Evolutionary conservation across 164 flowering plant genomes (phyloP).

Genomic region (Liriodendron chinense): DNA sequence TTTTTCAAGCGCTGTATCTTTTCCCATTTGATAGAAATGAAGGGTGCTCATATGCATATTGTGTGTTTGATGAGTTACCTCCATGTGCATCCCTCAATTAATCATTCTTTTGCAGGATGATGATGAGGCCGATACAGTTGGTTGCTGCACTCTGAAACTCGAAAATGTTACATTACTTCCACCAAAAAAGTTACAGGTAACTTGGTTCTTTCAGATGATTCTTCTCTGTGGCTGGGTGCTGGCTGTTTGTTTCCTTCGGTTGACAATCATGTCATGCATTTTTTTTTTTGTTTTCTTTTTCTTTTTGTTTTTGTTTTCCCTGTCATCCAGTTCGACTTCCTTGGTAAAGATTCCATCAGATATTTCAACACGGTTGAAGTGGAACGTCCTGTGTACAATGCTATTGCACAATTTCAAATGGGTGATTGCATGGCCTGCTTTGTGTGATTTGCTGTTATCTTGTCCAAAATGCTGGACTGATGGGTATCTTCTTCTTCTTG

Average conservation of each 20-base stretch:
- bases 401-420: slow-evolving; percentile 67
- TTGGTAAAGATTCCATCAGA: slow-evolving; percentile 98
- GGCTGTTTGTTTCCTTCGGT: background rate
- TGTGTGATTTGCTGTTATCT: background rate
- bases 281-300: background rate
- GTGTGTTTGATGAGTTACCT: background rate
- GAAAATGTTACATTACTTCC: slow-evolving; percentile 77
- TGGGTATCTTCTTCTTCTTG: background rate
- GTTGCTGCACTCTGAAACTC: slow-evolving; percentile 97
- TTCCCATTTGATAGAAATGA: background rate
- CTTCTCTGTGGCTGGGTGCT: background rate
- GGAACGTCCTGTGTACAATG: slow-evolving; percentile 78
- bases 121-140: slow-evolving; percentile 99
- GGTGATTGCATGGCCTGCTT: slow-evolving; percentile 41
- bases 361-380: slow-evolving; percentile 85
- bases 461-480: background rate
- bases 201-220: background rate
- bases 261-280: slow-evolving; percentile 6
- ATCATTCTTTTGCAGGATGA: slow-evolving; percentile 68
- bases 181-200: slow-evolving; percentile 74
- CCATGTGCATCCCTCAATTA: background rate
- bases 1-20: background rate
- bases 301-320: background rate
- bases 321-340: slow-evolving; percentile 83
- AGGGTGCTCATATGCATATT: background rate